Percentiles rank a stretch among this genome's conserved stretches.
These are phyloP conservation scores for Phytophthora pistaciae DNA, from an alignment of 352 stramenopile genomes.

Conservation along the genomic window DNA sequence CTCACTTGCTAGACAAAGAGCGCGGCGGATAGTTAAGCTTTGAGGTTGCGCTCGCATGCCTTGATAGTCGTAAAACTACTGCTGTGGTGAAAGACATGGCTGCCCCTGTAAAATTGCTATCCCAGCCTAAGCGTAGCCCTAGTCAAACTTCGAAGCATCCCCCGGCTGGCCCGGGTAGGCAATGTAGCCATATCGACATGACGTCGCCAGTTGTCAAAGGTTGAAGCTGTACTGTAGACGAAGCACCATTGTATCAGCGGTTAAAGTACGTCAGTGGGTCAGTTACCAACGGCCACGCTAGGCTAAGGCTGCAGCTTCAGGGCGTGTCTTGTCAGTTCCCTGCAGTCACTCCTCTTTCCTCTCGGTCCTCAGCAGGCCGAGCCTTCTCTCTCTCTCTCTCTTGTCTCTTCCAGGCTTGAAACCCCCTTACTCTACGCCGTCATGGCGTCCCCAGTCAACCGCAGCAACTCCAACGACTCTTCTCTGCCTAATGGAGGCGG, in stretches of 20 bases:
- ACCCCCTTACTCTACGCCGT: conserved; percentile 1
- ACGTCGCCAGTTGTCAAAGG: background rate
- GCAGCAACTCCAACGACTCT: conserved; percentile 3
- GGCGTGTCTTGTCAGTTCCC: background rate
- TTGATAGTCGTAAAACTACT: no score
- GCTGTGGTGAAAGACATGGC: no score
- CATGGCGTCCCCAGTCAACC: conserved; percentile 31
- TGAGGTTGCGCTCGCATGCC: no score
- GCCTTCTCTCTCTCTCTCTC: conserved; percentile 1
- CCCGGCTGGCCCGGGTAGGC: no score
- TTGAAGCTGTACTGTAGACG: conserved; percentile 18
- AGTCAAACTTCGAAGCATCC: no score
- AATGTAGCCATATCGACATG: conserved; percentile 10
- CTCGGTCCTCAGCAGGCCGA: conserved; percentile 14
- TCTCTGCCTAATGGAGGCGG: background rate
- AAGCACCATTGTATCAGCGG: conserved; percentile 2
- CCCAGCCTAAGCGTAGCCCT: no score
- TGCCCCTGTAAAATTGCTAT: no score
- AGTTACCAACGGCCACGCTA: conserved; percentile 1
- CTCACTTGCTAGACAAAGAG: no score
- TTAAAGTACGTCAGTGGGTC: conserved; percentile 22
- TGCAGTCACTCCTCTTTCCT: conserved; percentile 24
- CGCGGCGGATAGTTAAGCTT: no score
- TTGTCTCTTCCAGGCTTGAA: background rate
- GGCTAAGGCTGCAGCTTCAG: background rate